Conservation (phyloP, 192 early-diverging fungal genomes). For the Backusella luteola region DNA sequence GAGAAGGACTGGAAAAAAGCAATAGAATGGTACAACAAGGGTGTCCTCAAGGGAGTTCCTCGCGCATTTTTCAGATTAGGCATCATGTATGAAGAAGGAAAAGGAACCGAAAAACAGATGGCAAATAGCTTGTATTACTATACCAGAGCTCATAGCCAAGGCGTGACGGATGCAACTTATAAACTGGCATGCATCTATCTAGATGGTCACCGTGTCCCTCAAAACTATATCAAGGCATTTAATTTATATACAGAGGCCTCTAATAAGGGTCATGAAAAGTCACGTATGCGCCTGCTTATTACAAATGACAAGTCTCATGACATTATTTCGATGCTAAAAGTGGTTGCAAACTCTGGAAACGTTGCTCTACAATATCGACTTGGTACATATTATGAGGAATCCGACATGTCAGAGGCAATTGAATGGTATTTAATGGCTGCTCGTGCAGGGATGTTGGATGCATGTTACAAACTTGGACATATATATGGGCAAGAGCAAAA, state of each 20-base stretch:
- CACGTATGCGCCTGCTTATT: not conserved
- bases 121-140: not conserved
- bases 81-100: not conserved
- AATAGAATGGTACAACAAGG: not conserved
- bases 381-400: not conserved
- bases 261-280: not conserved
- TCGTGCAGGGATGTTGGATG: not conserved
- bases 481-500: slow-evolving; percentile 24
- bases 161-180: not conserved
- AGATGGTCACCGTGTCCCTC: not conserved
- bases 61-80: slow-evolving; percentile 18
- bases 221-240: not conserved
- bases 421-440: not conserved
- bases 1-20: not conserved
- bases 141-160: not conserved
- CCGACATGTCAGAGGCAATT: not conserved
- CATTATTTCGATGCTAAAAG: not conserved
- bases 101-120: not conserved
- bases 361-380: not conserved
- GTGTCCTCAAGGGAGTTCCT: slow-evolving; percentile 14
- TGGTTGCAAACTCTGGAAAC: not conserved
- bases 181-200: not conserved
- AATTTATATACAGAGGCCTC: not conserved
- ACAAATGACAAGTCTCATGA: not conserved
- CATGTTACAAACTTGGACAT: slow-evolving; percentile 21